Percentiles rank a stretch among this genome's conserved stretches.
phyloP scores from a whole-genome alignment of 169 alveolate species.

The Eimeria brunetti region DNA sequence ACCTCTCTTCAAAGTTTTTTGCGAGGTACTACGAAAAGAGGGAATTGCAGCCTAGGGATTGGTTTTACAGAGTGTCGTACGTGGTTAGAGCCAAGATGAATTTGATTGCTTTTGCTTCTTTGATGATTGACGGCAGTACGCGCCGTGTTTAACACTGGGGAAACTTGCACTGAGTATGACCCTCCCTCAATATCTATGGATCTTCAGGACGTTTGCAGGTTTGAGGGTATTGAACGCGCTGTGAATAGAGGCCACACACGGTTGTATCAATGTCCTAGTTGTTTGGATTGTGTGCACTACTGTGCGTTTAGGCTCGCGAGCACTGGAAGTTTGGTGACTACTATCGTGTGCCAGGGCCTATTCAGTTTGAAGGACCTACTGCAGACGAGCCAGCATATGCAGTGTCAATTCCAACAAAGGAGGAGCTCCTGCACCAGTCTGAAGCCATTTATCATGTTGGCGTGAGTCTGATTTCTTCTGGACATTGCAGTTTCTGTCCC shows the following conservation, averaged over 20 bases:
- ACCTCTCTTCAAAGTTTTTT: slow-evolving; percentile 93
- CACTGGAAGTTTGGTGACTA: slow-evolving; percentile 96
- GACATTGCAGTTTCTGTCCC: background rate
- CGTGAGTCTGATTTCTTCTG: background rate
- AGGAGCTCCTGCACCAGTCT: slow-evolving; percentile 74
- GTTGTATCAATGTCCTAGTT: background rate
- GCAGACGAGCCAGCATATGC: slow-evolving; percentile 74
- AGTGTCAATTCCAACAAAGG: slow-evolving; percentile 61
- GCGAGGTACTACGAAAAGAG: slow-evolving; percentile 52
- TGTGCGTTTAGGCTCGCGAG: slow-evolving; percentile 89
- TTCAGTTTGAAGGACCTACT: slow-evolving; percentile 90
- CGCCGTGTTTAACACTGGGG: background rate
- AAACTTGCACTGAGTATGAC: background rate
- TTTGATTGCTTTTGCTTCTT: background rate
- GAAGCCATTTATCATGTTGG: slow-evolving; percentile 55
- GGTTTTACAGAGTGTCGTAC: slow-evolving; percentile 47
- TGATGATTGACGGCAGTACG: background rate
- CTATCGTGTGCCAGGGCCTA: slow-evolving; percentile 98
- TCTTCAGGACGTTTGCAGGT: background rate
- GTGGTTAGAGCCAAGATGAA: background rate
- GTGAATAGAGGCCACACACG: background rate
- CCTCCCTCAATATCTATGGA: background rate
- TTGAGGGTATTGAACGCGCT: background rate
- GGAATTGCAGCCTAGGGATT: background rate
- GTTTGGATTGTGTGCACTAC: background rate